Evolutionary conservation across 1,284 basidiomycete genomes (phyloP).

Genomic region (Mycena citricolor): DNA sequence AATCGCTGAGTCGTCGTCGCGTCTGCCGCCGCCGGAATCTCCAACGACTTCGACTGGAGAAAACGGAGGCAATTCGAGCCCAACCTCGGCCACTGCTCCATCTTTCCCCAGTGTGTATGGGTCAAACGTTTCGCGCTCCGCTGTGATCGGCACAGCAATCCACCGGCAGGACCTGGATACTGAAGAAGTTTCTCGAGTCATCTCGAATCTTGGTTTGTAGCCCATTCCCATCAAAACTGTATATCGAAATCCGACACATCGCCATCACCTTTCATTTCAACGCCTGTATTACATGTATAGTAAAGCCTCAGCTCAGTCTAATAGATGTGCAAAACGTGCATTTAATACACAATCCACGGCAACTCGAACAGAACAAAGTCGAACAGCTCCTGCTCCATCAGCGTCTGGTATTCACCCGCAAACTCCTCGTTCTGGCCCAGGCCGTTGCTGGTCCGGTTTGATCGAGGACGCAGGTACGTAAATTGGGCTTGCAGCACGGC

Average conservation of each 20-base stretch:
- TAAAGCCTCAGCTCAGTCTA: slow-evolving; percentile 23
- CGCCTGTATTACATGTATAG: slow-evolving; percentile 16
- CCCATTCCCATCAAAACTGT: slow-evolving; percentile 19
- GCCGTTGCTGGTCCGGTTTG: slow-evolving; percentile 50
- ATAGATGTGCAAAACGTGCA: slow-evolving; percentile 10
- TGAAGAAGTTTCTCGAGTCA: slow-evolving; percentile 75
- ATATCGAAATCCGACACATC: slow-evolving; percentile 10
- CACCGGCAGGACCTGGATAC: slow-evolving; percentile 55
- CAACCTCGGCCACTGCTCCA: slow-evolving; percentile 70
- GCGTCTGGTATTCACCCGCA: slow-evolving; percentile 83
- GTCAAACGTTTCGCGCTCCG: slow-evolving; percentile 41
- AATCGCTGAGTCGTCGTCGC: slow-evolving; percentile 66
- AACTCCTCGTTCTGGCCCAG: slow-evolving; percentile 60
- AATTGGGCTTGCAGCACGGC: slow-evolving; percentile 76
- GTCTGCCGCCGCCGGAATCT: slow-evolving; percentile 66
- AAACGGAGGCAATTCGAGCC: slow-evolving; percentile 69
- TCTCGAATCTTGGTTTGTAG: slow-evolving; percentile 75
- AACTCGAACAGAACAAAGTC: slow-evolving; percentile 91
- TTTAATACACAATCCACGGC: slow-evolving; percentile 71
- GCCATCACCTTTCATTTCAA: slow-evolving; percentile 15
- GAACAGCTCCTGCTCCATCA: slow-evolving; percentile 93
- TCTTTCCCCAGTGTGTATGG: slow-evolving; percentile 83
- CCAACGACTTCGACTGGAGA: slow-evolving; percentile 75
- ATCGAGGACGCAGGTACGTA: slow-evolving; percentile 73
- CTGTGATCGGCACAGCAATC: slow-evolving; percentile 46